Percentiles rank a stretch among this genome's conserved stretches.
Evolutionary conservation across 1,139 yeast species (phyloP).

Genomic region (Candida sp.): DNA sequence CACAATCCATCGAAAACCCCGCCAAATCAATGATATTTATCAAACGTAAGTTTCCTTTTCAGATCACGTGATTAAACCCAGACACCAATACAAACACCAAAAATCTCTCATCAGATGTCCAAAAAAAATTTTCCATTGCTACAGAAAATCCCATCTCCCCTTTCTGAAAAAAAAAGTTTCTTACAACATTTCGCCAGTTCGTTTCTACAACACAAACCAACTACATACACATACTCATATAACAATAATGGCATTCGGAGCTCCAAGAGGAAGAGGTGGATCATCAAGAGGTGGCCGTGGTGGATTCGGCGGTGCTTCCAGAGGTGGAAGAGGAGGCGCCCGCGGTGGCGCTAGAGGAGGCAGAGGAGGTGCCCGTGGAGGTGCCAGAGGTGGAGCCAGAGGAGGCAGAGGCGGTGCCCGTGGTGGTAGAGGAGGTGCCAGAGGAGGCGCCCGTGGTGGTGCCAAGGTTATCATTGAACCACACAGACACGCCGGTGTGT

Average conservation of each 20-base stretch:
- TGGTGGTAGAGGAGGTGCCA: constrained; percentile 75
- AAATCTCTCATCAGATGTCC: background rate
- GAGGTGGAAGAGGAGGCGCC: constrained; percentile 56
- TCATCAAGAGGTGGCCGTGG: constrained; percentile 34
- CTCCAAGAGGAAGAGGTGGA: constrained; percentile 21
- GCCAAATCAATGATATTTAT: background rate
- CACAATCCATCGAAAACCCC: background rate
- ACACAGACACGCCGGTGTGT: constrained; percentile 97
- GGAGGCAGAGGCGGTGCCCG: constrained; percentile 62
- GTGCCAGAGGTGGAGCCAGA: constrained; percentile 43
- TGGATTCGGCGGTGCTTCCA: constrained; percentile 45
- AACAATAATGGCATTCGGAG: constrained; percentile 24
- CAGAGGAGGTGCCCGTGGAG: constrained; percentile 45
- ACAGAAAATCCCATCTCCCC: constrained; percentile 2
- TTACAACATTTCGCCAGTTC: background rate
- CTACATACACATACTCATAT: background rate
- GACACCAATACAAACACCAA: background rate
- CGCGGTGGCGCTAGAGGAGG: constrained; percentile 40
- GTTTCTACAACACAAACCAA: background rate
- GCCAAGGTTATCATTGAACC: constrained; percentile 98
- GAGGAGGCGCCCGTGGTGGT: constrained; percentile 84
- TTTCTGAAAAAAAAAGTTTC: background rate
- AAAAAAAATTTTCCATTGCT: background rate
- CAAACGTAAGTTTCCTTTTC: background rate
- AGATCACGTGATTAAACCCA: background rate